phyloP scores from a whole-genome alignment of 1,284 basidiomycete genomes.

The Xerocomus amazonicus region DNA sequence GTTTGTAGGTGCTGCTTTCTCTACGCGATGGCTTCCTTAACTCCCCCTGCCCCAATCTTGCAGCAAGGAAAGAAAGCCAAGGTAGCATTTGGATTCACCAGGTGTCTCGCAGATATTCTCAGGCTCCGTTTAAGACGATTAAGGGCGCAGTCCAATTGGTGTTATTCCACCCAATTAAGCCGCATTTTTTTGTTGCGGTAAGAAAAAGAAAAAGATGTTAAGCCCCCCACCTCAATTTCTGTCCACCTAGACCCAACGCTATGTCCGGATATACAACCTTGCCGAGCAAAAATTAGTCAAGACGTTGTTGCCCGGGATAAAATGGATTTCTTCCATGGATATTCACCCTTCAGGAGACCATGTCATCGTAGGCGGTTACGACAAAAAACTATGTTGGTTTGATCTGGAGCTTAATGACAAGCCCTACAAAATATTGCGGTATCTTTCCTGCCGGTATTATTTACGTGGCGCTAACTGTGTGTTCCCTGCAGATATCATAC shows the following conservation, averaged over 20 bases:
- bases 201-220: slow-evolving; percentile 31
- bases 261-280: slow-evolving; percentile 94
- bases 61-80: slow-evolving; percentile 62
- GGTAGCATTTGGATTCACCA: slow-evolving; percentile 93
- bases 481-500: slow-evolving; percentile 74
- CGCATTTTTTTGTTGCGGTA: slow-evolving; percentile 96
- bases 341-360: slow-evolving; percentile 96
- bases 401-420: slow-evolving; percentile 94
- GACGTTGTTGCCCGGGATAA: slow-evolving; percentile 89
- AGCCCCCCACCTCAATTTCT: slow-evolving; percentile 10
- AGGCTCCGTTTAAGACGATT: slow-evolving; percentile 95
- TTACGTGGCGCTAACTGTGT: slow-evolving; percentile 14
- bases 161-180: slow-evolving; percentile 91
- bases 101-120: slow-evolving; percentile 87
- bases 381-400: slow-evolving; percentile 98
- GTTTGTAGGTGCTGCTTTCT: slow-evolving; percentile 59
- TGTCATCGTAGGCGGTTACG: slow-evolving; percentile 95
- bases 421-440: slow-evolving; percentile 95
- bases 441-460: slow-evolving; percentile 4
- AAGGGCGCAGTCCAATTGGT: slow-evolving; percentile 90
- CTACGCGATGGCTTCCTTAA: slow-evolving; percentile 10
- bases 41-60: slow-evolving; percentile 7
- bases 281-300: slow-evolving; percentile 91
- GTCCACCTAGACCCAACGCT: slow-evolving; percentile 79
- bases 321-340: slow-evolving; percentile 97